These are phyloP conservation scores for Trichomonas tenax DNA, from an alignment of 208 protist genomes.

Conservation along the genomic window DNA sequence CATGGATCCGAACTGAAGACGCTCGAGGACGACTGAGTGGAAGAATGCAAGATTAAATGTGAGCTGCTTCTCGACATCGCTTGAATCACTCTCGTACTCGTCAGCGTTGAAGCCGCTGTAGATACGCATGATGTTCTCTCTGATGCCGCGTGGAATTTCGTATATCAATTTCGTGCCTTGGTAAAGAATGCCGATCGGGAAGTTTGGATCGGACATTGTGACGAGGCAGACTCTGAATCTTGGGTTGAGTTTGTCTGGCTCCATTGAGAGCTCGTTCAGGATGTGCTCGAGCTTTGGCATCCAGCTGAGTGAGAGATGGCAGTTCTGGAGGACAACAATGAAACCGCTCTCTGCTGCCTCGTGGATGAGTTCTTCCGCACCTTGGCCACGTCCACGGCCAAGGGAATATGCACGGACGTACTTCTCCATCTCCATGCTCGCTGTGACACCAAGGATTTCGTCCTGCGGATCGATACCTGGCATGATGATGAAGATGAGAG, in stretches of 20 bases:
- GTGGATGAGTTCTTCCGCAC: constrained; percentile 77
- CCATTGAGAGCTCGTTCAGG: background rate
- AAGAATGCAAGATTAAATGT: constrained; percentile 94
- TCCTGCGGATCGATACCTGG: constrained; percentile 79
- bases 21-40: constrained; percentile 87
- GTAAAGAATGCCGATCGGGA: constrained; percentile 86
- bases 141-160: constrained; percentile 84
- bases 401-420: constrained; percentile 83
- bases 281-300: constrained; percentile 81
- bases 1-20: constrained; percentile 85
- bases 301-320: constrained; percentile 89
- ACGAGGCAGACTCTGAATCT: constrained; percentile 84
- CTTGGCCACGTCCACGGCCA: constrained; percentile 86
- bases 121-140: constrained; percentile 72
- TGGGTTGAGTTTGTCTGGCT: constrained; percentile 50
- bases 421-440: constrained; percentile 67
- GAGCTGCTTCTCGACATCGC: constrained; percentile 71
- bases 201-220: constrained; percentile 60
- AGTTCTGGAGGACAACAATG: constrained; percentile 93
- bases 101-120: constrained; percentile 51
- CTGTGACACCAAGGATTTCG: constrained; percentile 45
- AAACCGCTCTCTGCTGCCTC: constrained; percentile 31
- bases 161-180: constrained; percentile 92
- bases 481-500: constrained; percentile 96
- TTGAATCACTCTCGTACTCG: constrained; percentile 76